Evolutionary conservation across 2,329 filamentous ascomycete species (phyloP), one percentile per base, ranked within the genome.

Genomic region (Macrophomina tecta): DNA sequence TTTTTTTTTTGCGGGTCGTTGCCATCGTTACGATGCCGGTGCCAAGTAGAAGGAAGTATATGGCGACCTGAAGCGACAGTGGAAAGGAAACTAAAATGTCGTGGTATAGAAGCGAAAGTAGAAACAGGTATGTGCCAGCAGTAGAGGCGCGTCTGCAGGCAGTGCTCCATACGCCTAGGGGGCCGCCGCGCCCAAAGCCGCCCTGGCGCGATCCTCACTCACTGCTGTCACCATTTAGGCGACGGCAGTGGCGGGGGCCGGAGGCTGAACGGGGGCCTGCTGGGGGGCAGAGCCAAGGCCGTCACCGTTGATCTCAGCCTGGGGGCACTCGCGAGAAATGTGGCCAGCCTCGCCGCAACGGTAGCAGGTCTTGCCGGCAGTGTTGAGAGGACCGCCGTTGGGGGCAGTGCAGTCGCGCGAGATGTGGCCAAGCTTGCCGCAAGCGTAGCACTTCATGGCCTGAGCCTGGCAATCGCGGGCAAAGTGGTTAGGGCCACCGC

Each of bases 361-460:
- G 85, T 99, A 99, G 88, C 95, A 99, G 71, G 94, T 97, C 89
- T 98, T 99, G 77, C 94, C 94, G 70, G 92, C 93, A 70, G 93
- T 96, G 87, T 95, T 97, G 72, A 98, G 86, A 55, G 94, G 93
- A 30, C 95, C 95, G 67, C 95, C 95, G 80, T 98, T 98, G 70
- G 95, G 94, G 69, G 94, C 93, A 55, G 94, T 97, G 86, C 95
- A 99, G 82, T 99, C 95, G 74, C 90, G 87, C 67, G 92, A 96
- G 80, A 97, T 97, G 83, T 97, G 93, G 62, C 93, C 93, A 65
- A 97, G 89, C 85, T 97, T 97, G 79, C 94, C 94, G 78, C 94
- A 97, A 72, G 94, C 94, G 77, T 97, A 97, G 86, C 94, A 97
- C 85, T 97, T 97, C 93, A 97, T 97, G 70, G 93, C 92, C 82